These are phyloP conservation scores for Themeda triandra DNA, from an alignment of 176 grass and related monocot genomes.

Conservation along the genomic window DNA sequence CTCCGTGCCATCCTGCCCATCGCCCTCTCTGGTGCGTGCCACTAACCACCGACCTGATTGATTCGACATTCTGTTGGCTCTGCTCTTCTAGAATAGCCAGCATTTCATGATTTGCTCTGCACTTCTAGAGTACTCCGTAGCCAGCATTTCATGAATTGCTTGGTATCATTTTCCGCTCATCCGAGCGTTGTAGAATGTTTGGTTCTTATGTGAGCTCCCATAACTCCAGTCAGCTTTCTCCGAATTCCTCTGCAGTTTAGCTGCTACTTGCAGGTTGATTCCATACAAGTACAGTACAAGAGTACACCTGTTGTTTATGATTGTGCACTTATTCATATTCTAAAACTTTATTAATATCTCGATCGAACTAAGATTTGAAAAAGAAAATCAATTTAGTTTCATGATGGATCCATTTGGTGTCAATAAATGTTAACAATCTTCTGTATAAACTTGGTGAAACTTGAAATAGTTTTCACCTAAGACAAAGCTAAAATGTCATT, in stretches of 20 bases:
- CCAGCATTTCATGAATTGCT: neutral
- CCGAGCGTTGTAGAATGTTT: neutral
- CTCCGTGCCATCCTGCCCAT: constrained; percentile 57
- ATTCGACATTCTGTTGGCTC: neutral
- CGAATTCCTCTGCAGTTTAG: neutral
- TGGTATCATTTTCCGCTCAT: neutral
- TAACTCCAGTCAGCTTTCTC: neutral
- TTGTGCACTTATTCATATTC: too few species aligned
- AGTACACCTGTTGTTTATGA: too few species aligned
- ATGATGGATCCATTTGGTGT: too few species aligned
- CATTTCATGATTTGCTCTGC: neutral
- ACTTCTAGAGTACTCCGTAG: neutral
- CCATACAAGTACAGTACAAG: too few species aligned
- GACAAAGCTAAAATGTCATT: too few species aligned
- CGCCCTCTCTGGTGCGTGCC: constrained; percentile 16
- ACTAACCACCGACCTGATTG: neutral
- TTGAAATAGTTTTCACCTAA: too few species aligned
- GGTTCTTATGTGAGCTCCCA: neutral
- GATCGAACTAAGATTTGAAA: neutral
- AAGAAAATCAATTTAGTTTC: neutral
- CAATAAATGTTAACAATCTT: too few species aligned
- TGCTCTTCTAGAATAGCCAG: neutral
- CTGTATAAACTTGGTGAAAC: too few species aligned
- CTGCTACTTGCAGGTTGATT: neutral
- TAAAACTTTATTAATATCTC: too few species aligned